Base-by-base conservation (phyloP, 352 stramenopile genomes). In the Globisporangium polare region DNA sequence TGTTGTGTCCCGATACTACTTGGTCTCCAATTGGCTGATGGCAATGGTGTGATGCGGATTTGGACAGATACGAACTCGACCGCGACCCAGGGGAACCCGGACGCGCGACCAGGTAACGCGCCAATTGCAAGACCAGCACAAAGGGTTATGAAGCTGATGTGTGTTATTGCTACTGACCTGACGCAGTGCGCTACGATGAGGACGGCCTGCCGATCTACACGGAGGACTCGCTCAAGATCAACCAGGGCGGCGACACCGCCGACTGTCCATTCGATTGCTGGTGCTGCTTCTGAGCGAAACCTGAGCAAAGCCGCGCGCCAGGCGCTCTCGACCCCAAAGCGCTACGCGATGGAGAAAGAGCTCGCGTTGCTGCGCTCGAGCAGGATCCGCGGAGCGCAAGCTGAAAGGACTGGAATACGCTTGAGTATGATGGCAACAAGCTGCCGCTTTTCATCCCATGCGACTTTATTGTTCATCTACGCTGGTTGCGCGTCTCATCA, bases 211-310 rank as follows among this genome's bases (percentile, higher is more conserved):
- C 85, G 26, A 94, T 96, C 75, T 96, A 96, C 73, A 80, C 78
- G 8, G 88, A 95, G 59, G 77, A 86, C 20, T 77, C 83, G 42
- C 72, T 96, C 63, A 77, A 90, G 56, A 95, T 96, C 41, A 78
- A 78, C 64, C 79, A 93, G 63, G 88, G 88, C 29, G 88, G 87
- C 26, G 77, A 88, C 67, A 94, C 88, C 13, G 80, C 76, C 6
- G 87, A 96, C 64, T 96, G 88, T 46, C 88, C 88, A 0, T 96
- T 96, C 57, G 88, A 96, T 63, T 96, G 88, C 72, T 94, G 88
- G 84, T 96, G 88, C 70, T 96, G 88, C 72, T 96, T 95, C 51
- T 96, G 65, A 60, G 10, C 29, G 52, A 7, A 10, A 46, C n/a
- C 41, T 7, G 15, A 17, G 15, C 26, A 18, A 63, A 0, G 22